Evolutionary conservation across 176 grass and related monocot genomes (phyloP), one percentile per base, ranked within the genome.

Genomic region (Tillandsia leiboldiana): DNA sequence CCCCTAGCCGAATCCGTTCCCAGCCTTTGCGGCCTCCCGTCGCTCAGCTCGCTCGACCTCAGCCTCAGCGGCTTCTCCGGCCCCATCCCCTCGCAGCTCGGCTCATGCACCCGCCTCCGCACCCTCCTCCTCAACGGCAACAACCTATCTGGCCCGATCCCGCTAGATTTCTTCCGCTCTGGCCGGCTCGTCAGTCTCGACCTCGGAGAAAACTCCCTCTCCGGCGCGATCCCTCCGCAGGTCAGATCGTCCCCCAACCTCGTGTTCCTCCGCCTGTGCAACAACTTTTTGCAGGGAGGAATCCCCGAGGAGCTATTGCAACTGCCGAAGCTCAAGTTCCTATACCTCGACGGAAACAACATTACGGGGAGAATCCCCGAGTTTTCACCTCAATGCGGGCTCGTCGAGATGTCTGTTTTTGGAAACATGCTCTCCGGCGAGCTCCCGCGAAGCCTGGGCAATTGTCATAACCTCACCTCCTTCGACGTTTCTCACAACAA

Each of bases 21-120:
- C 1, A 77, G 42, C 0, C 78, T 84, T 54, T 84, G 84, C 68
- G 67, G 51, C 26, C 83, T 91, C 48, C 73, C 69, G 20, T 53
- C 47, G 51, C 67, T 96, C 6, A 23, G 61, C 48, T 29, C 14
- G n/a, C 70, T 90, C 42, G 75, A 96, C 68, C 68, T 96, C 70
- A 83, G 84, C 72, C 11, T 17, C 47, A 96, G 90, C 74, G 6
- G 7, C 11, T 72, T 96, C 69, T 64, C 66, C 10, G 91, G 91
- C 4, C 17, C 53, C 6, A 58, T 96, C 51, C 91, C 91, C 5
- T 42, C 51, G 1, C 59, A 72, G 10, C 81, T 96, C 61, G 63
- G 71, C 50, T 68, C 74, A 13, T 87, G 87, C 68, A 69, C 84
- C 52, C 66, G 58, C 3, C 66, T 96, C 6, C 2, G 62, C 48